These are phyloP conservation scores for Claviceps humidiphila DNA, from an alignment of 2,329 filamentous ascomycete genomes.

Conservation along the genomic window DNA sequence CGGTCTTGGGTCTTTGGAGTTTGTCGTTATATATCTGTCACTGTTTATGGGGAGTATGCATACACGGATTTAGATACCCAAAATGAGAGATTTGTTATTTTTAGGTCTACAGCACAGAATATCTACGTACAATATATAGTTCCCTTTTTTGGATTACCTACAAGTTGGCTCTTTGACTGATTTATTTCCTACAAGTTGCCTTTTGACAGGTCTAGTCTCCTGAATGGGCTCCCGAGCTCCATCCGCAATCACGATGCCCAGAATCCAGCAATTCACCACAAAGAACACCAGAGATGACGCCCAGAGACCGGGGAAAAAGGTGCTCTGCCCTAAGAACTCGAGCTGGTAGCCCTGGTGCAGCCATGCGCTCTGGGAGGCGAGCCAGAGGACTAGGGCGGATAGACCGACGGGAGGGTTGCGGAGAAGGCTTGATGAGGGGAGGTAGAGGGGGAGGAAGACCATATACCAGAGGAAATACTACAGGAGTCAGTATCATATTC, in stretches of 20 bases:
- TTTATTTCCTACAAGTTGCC: no score
- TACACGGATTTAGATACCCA: constrained; percentile 10
- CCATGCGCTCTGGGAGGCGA: constrained; percentile 62
- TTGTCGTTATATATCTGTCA: no score
- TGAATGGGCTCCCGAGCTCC: constrained; percentile 14
- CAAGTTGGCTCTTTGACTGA: no score
- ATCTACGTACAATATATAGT: no score
- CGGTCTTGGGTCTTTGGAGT: neutral
- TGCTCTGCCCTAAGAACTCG: constrained; percentile 69
- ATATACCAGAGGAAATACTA: constrained; percentile 99
- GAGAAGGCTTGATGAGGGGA: constrained; percentile 66
- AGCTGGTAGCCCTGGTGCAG: constrained; percentile 62
- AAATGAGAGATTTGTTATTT: constrained; percentile 7
- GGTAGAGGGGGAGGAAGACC: constrained; percentile 81
- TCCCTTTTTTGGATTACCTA: no score
- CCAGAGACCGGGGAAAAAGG: constrained; percentile 79
- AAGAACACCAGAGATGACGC: constrained; percentile 67
- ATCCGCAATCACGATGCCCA: constrained; percentile 68
- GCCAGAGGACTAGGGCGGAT: constrained; percentile 56
- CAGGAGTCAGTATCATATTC: neutral
- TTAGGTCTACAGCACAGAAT: neutral
- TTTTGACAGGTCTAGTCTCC: no score
- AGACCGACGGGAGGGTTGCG: constrained; percentile 46
- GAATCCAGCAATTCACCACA: constrained; percentile 70
- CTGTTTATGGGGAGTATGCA: neutral